Base-by-base conservation (phyloP, 2,329 filamentous ascomycete species). In the Neocucurbitaria cava region DNA sequence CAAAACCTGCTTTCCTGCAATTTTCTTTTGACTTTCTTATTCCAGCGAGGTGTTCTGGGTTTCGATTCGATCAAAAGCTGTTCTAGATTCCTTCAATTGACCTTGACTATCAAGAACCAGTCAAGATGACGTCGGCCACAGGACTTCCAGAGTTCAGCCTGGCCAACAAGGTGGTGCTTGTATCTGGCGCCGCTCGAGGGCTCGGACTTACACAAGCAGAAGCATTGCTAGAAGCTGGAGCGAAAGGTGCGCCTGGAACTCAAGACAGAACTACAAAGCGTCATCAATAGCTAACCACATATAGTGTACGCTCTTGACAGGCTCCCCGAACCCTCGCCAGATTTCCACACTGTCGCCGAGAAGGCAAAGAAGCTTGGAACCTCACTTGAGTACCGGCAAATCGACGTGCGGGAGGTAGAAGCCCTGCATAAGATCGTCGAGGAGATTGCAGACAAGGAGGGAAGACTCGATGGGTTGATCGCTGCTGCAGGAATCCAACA, bases 401-500 rank as follows among this genome's bases (percentile, higher is more conserved):
- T 93, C 55, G 92, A 96, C 70, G 91, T 96, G 17, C 86, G 90
- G 26, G 87, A 95, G 69, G 87, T 88, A 20, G 79, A 82, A 4
- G 76, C 81, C 35, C 82, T 96, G 41, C 88, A 93, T 72, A 80
- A 79, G 38, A 83, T 90, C 47, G 81, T 96, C 43, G 81, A 83
- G 60, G 81, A 79, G 10, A 95, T 96, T 61, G 90, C 87, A 15
- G 81, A 86, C 46, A 77, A 84, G 54, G 85, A 92, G 60, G 89
- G 89, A 5, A 85, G 89, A 15, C 77, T 96, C 57, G 91, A 96
- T 70, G 92, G 92, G 0, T 78, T 96, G 50, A 86, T 96, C 43
- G 87, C 88, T 0, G 87, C 87, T 0, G 89, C 88, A 0, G 88
- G 87, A 1, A 90, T 92, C 66, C 91, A 96, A 77, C 89, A 96